phyloP scores from a whole-genome alignment of 192 early-diverging fungal species.

The Umbelopsis sp. region DNA sequence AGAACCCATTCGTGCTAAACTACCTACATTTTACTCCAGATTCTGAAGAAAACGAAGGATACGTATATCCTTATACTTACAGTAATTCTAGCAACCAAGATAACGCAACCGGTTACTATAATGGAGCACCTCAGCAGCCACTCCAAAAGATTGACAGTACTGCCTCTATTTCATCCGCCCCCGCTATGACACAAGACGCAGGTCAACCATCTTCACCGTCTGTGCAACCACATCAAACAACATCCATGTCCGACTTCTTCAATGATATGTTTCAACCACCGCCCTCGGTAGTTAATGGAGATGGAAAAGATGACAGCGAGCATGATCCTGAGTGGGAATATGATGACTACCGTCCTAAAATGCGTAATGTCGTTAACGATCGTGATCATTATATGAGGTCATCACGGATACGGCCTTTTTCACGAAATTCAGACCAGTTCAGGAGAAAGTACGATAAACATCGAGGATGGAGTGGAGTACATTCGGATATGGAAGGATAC shows the following conservation, averaged over 20 bases:
- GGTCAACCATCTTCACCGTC: neutral
- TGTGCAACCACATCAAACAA: neutral
- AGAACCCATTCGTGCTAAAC: neutral
- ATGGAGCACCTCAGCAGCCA: neutral
- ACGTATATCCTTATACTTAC: constrained; percentile 36
- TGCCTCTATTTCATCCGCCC: neutral
- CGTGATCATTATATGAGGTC: constrained; percentile 18
- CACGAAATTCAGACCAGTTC: neutral
- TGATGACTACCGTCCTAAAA: constrained; percentile 11
- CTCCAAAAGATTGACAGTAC: neutral
- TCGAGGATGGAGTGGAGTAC: neutral
- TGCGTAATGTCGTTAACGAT: constrained; percentile 9
- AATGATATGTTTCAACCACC: constrained; percentile 6
- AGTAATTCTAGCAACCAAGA: constrained; percentile 8
- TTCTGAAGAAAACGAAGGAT: constrained; percentile 41
- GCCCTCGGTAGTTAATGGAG: neutral
- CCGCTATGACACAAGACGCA: neutral
- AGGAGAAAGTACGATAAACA: neutral
- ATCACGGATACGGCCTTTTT: constrained; percentile 13
- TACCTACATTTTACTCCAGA: constrained; percentile 20
- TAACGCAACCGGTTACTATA: neutral
- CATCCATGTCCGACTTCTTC: constrained; percentile 6
- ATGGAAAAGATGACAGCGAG: neutral
- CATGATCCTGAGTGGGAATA: constrained; percentile 3
- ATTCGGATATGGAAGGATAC: constrained; percentile 29